Percentiles rank a stretch among this genome's conserved stretches.
Evolutionary conservation across 208 protist genomes (phyloP).

Genomic region (Acanthamoeba royreba): DNA sequence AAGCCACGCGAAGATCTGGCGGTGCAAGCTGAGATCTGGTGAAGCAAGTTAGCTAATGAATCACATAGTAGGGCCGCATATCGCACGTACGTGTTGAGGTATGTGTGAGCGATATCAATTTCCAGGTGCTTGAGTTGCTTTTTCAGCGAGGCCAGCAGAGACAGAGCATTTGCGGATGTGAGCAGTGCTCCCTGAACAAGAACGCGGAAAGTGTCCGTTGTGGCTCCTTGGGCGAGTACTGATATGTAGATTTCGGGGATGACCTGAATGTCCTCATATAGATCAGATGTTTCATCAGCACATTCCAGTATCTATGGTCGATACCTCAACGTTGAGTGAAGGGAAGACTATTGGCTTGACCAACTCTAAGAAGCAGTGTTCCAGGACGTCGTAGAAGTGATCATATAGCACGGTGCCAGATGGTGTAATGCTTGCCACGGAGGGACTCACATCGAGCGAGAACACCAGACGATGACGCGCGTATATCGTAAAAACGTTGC

Average conservation of each 20-base stretch:
- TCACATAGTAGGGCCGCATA: background rate
- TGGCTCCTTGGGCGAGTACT: constrained; percentile 10
- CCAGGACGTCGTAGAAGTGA: background rate
- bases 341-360: constrained; percentile 22
- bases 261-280: background rate
- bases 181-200: background rate
- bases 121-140: constrained; percentile 31
- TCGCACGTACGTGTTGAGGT: background rate
- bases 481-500: background rate
- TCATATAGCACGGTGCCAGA: constrained; percentile 1
- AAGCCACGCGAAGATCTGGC: background rate
- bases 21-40: background rate
- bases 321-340: background rate
- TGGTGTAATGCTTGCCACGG: background rate
- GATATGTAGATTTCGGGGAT: constrained; percentile 15
- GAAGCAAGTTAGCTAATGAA: background rate
- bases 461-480: constrained; percentile 3
- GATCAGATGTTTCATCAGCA: background rate
- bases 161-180: background rate
- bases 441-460: constrained; percentile 13
- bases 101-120: background rate
- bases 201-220: background rate
- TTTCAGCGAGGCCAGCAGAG: background rate
- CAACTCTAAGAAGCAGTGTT: constrained; percentile 26
- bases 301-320: background rate